Evolutionary conservation across 2,329 filamentous ascomycete species (phyloP).

Genomic region (Penicillium digitatum): DNA sequence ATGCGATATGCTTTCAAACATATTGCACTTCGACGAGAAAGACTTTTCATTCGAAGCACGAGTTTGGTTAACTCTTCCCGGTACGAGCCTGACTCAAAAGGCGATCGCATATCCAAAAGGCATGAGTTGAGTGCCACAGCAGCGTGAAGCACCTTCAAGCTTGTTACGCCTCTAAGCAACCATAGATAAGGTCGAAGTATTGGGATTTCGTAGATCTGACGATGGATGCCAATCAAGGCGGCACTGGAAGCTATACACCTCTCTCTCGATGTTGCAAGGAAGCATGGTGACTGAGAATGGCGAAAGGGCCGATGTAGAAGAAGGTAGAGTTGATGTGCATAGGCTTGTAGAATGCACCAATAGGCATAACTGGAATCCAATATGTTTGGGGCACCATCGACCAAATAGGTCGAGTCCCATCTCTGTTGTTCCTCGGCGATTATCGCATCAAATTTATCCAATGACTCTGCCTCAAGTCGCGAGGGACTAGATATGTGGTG

Average conservation of each 20-base stretch:
- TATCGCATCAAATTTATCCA: conserved; percentile 11
- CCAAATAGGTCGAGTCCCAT: conserved; percentile 18
- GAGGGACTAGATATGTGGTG: conserved; percentile 12
- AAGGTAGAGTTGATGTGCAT: conserved; percentile 30
- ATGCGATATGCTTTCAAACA: not conserved
- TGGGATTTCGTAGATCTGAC: conserved; percentile 19
- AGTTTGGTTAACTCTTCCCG: not conserved
- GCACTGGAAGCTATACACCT: conserved; percentile 22
- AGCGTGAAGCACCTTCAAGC: conserved; percentile 28
- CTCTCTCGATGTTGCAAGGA: conserved; percentile 9
- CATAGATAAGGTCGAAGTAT: conserved; percentile 24
- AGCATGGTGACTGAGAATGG: not conserved
- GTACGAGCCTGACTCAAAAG: not conserved
- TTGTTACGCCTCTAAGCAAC: conserved; percentile 26
- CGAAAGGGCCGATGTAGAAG: conserved; percentile 28
- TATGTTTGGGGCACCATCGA: conserved; percentile 15
- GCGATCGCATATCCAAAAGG: conserved; percentile 5
- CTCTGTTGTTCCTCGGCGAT: conserved; percentile 18
- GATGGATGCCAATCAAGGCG: conserved; percentile 23
- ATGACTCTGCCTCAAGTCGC: conserved; percentile 3
- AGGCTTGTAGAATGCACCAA: conserved; percentile 30
- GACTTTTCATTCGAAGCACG: not conserved
- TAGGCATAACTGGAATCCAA: conserved; percentile 25
- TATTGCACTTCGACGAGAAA: not conserved
- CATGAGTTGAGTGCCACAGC: conserved; percentile 25